These are phyloP conservation scores for Penicillium paneum DNA, from an alignment of 2,329 filamentous ascomycete genomes.

Conservation along the genomic window DNA sequence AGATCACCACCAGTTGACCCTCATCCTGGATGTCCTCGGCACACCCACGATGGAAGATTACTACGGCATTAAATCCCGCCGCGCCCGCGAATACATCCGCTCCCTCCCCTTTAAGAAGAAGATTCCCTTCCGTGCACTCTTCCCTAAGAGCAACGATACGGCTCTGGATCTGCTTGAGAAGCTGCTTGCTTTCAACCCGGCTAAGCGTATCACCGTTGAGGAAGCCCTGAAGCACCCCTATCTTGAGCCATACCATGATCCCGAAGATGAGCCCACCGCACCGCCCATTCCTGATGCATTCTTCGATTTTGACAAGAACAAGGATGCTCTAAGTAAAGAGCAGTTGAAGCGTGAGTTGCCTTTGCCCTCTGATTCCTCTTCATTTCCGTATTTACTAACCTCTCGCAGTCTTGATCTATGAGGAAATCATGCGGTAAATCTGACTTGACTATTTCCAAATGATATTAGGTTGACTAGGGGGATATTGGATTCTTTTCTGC, in stretches of 20 bases:
- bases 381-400: slow-evolving; percentile 11
- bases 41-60: slow-evolving; percentile 99
- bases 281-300: slow-evolving; percentile 97
- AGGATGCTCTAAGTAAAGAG: slow-evolving; percentile 97
- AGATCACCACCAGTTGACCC: slow-evolving; percentile 97
- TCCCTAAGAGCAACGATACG: slow-evolving; percentile 98
- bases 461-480: not conserved
- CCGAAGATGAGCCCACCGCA: slow-evolving; percentile 95
- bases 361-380: not conserved
- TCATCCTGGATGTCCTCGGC: slow-evolving; percentile 94
- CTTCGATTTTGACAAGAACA: slow-evolving; percentile 99
- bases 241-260: slow-evolving; percentile 97
- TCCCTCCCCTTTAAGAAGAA: slow-evolving; percentile 99
- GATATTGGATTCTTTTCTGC: slow-evolving; percentile 9
- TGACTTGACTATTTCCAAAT: not conserved
- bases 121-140: slow-evolving; percentile 93
- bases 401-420: slow-evolving; percentile 73
- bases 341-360: slow-evolving; percentile 73
- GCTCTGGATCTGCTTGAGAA: slow-evolving; percentile 93
- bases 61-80: slow-evolving; percentile 98
- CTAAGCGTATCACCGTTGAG: slow-evolving; percentile 97
- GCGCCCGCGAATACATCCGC: slow-evolving; percentile 95
- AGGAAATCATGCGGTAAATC: slow-evolving; percentile 80
- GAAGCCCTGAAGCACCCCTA: slow-evolving; percentile 97
- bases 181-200: slow-evolving; percentile 94